Evolutionary conservation across 2,329 filamentous ascomycete genomes (phyloP).

Genomic region (Phialophora chinensis): DNA sequence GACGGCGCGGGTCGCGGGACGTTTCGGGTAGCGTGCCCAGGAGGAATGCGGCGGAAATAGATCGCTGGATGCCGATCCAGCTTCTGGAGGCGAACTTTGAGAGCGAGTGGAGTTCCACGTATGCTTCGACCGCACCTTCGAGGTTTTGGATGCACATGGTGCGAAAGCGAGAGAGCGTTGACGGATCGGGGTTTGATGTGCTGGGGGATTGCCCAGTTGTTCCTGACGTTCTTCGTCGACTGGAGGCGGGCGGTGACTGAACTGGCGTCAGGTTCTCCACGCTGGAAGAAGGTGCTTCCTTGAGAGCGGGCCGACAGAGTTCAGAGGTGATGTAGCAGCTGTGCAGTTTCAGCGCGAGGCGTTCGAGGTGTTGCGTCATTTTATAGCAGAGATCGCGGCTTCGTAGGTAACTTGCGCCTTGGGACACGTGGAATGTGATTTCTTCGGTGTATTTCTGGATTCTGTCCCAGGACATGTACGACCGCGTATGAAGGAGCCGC

Average conservation of each 20-base stretch:
- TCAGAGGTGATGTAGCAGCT: conserved; percentile 68
- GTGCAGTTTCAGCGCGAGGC: conserved; percentile 66
- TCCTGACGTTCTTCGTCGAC: conserved; percentile 28
- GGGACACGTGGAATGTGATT: conserved; percentile 63
- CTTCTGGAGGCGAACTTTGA: conserved; percentile 53
- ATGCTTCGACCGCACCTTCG: conserved; percentile 63
- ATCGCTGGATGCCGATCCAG: conserved; percentile 55
- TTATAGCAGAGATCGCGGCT: conserved; percentile 54
- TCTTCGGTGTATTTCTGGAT: conserved; percentile 64
- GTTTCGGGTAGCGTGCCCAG: conserved; percentile 54
- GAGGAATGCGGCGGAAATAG: conserved; percentile 56
- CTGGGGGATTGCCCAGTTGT: conserved; percentile 27
- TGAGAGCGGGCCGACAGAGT: conserved; percentile 66
- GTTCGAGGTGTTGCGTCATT: conserved; percentile 61
- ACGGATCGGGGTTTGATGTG: conserved; percentile 27
- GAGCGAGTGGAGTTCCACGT: conserved; percentile 60
- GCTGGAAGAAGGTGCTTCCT: conserved; percentile 47
- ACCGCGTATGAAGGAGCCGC: conserved; percentile 60
- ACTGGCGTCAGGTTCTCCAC: conserved; percentile 24
- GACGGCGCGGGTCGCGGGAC: conserved; percentile 49
- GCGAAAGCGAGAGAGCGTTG: conserved; percentile 47
- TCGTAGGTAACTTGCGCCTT: conserved; percentile 63
- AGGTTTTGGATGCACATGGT: conserved; percentile 63
- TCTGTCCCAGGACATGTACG: conserved; percentile 59
- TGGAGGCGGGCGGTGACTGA: conserved; percentile 32